phyloP scores from a whole-genome alignment of 441 rosid species.

The Codiaeum variegatum region DNA sequence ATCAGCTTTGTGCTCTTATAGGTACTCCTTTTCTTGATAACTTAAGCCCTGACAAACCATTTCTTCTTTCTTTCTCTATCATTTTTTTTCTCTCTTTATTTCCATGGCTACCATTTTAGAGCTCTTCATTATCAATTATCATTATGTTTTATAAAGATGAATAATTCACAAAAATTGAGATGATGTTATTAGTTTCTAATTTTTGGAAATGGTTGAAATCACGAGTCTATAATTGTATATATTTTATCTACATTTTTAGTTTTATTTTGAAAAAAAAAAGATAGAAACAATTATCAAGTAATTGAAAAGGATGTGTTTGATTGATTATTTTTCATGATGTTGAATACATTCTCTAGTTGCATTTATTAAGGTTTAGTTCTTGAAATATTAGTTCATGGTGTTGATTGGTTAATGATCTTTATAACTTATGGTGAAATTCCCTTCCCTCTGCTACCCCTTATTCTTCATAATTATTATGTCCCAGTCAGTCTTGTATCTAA shows the following conservation, averaged over 20 bases:
- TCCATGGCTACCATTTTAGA: conserved; percentile 15
- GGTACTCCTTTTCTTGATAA: conserved; percentile 35
- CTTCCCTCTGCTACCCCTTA: conserved; percentile 19
- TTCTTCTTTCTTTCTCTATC: neutral
- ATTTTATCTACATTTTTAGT: conserved; percentile 12
- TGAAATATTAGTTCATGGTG: conserved; percentile 32
- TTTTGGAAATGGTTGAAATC: conserved; percentile 11
- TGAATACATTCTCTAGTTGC: conserved; percentile 54
- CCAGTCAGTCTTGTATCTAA: conserved; percentile 12
- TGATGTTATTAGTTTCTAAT: conserved; percentile 4
- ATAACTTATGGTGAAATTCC: conserved; percentile 16
- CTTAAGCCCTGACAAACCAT: conserved; percentile 25
- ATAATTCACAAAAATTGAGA: neutral
- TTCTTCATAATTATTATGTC: conserved; percentile 16
- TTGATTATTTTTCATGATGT: conserved; percentile 31
- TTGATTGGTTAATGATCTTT: conserved; percentile 34
- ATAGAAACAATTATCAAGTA: neutral
- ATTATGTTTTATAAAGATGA: too few species aligned
- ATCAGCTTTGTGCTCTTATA: conserved; percentile 31
- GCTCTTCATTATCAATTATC: neutral
- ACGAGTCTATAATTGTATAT: conserved; percentile 7
- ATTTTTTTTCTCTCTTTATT: neutral
- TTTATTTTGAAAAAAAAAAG: neutral
- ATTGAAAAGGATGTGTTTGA: conserved; percentile 29
- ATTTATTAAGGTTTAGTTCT: conserved; percentile 57